These are phyloP conservation scores for Penicillium daleae DNA, from an alignment of 495 filamentous ascomycete species.

Conservation along the genomic window DNA sequence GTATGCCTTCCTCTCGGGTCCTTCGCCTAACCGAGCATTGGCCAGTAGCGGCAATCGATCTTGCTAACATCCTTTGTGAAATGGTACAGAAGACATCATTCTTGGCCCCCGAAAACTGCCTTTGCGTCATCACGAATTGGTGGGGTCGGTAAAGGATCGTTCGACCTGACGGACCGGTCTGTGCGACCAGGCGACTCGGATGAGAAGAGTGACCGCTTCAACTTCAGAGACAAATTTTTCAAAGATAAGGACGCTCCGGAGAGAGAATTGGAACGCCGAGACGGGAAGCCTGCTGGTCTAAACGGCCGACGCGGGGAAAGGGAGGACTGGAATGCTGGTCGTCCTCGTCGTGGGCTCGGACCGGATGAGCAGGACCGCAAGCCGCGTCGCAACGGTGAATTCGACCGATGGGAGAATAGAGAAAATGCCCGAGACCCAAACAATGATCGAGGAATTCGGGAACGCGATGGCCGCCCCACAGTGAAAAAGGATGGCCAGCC, in stretches of 20 bases:
- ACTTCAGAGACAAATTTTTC: conserved; percentile 59
- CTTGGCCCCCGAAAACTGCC: conserved; percentile 86
- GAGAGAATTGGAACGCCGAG: conserved; percentile 48
- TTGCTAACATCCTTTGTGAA: conserved; percentile 22
- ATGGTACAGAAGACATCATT: conserved; percentile 77
- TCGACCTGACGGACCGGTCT: conserved; percentile 50
- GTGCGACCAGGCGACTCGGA: conserved; percentile 53
- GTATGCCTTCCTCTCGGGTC: conserved; percentile 31
- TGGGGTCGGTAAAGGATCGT: conserved; percentile 51
- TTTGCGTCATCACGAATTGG: conserved; percentile 78
- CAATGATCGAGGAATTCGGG: conserved; percentile 43
- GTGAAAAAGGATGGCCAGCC: conserved; percentile 50
- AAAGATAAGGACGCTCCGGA: conserved; percentile 53
- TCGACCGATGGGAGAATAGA: conserved; percentile 57
- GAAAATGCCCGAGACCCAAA: conserved; percentile 53
- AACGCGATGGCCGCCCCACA: conserved; percentile 53
- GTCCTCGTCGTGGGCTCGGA: conserved; percentile 55
- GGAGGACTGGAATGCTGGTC: conserved; percentile 63
- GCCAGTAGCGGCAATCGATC: background rate
- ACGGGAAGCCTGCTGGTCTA: conserved; percentile 38
- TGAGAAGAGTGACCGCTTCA: conserved; percentile 63
- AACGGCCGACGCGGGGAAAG: conserved; percentile 54
- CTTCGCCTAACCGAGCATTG: conserved; percentile 9
- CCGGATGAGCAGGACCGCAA: conserved; percentile 59
- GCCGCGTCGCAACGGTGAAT: conserved; percentile 63